A percentile compares a stretch with the other conserved stretches of the same genome.
phyloP scores from a whole-genome alignment of 176 grass and related monocot species.

The Juncus effusus region DNA sequence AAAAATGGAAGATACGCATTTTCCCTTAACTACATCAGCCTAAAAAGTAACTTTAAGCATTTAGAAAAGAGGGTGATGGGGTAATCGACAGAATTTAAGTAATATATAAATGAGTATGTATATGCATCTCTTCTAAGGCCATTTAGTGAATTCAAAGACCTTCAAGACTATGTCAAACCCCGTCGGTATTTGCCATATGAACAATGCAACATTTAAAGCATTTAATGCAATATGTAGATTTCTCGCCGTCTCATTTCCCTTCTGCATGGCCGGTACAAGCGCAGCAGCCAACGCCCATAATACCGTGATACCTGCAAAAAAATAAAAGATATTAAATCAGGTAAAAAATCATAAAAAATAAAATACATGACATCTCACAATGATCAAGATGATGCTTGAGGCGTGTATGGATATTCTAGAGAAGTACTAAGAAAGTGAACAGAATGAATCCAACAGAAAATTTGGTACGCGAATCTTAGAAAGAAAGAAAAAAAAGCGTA shows the following conservation, averaged over 20 bases:
- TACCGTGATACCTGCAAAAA: slow-evolving; percentile 60
- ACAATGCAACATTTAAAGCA: slow-evolving; percentile 73
- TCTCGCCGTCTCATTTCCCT: slow-evolving; percentile 64
- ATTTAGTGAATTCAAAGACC: slow-evolving; percentile 94
- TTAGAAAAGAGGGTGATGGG: too few species aligned
- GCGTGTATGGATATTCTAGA: too few species aligned
- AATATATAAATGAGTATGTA: not conserved
- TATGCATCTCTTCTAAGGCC: slow-evolving; percentile 44
- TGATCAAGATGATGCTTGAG: not conserved
- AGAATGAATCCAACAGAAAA: too few species aligned
- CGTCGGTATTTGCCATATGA: slow-evolving; percentile 90
- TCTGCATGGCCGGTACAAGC: slow-evolving; percentile 90
- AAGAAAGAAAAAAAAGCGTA: not conserved
- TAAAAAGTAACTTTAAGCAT: too few species aligned
- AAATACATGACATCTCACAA: not conserved
- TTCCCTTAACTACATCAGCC: not conserved
- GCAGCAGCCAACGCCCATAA: slow-evolving; percentile 68
- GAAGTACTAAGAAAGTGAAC: too few species aligned
- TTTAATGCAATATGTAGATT: slow-evolving; percentile 92
- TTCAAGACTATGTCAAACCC: slow-evolving; percentile 87
- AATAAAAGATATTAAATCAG: slow-evolving; percentile 11
- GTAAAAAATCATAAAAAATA: not conserved
- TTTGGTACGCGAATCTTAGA: too few species aligned
- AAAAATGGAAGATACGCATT: not conserved
- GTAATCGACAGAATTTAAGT: too few species aligned